Conservation (phyloP, 345 rosid species). For the Orychophragmus violaceus region DNA sequence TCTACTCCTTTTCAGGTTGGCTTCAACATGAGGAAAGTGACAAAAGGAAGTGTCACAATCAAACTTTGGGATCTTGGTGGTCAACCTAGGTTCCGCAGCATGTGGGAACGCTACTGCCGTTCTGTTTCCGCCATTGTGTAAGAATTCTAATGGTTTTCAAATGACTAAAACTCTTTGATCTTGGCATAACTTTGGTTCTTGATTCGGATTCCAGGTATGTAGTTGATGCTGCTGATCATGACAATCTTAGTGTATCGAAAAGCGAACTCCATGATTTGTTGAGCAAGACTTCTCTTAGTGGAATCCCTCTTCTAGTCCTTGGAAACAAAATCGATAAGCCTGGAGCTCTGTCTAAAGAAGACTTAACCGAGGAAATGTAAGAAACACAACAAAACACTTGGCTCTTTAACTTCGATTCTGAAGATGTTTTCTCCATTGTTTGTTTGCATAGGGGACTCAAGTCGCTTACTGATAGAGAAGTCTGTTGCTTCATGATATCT, state of each 20-base stretch:
- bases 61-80: constrained; percentile 97
- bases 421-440: neutral
- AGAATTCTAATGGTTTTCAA: too few species aligned
- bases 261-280: constrained; percentile 88
- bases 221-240: constrained; percentile 89
- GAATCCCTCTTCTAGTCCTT: neutral
- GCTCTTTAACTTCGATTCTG: neutral
- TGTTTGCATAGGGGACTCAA: neutral
- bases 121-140: constrained; percentile 87
- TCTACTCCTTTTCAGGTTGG: too few species aligned
- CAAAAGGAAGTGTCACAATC: constrained; percentile 88
- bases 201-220: too few species aligned
- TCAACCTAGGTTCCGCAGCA: constrained; percentile 88
- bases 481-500: neutral
- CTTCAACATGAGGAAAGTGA: constrained; percentile 93
- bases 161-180: too few species aligned
- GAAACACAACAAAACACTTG: too few species aligned
- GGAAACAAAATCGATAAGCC: too few species aligned
- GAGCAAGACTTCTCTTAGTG: constrained; percentile 68
- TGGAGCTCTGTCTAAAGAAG: too few species aligned
- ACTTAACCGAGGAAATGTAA: too few species aligned
- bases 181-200: too few species aligned
- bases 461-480: neutral
- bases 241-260: too few species aligned
- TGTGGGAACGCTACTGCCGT: constrained; percentile 94